Percentiles rank a stretch among this genome's conserved stretches.
phyloP scores from a whole-genome alignment of 2,329 filamentous ascomycete species.

The Penicillium sp. region DNA sequence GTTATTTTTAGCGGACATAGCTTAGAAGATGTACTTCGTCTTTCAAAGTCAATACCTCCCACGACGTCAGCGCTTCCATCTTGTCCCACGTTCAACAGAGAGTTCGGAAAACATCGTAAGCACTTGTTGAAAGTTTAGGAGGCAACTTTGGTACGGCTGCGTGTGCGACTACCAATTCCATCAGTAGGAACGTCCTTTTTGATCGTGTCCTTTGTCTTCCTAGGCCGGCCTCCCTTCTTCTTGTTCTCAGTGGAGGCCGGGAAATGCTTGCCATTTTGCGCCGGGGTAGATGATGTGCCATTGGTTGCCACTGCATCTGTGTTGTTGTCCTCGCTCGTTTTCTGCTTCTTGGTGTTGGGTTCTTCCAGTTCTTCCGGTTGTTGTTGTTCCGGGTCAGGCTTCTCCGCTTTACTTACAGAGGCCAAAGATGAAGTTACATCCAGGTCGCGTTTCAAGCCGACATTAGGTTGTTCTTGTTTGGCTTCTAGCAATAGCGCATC shows the following conservation, averaged over 20 bases:
- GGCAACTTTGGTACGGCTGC: constrained; percentile 42
- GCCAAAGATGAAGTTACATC: constrained; percentile 17
- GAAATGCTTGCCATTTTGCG: constrained; percentile 15
- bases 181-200: constrained; percentile 35
- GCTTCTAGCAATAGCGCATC: constrained; percentile 11
- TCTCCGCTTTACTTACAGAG: constrained; percentile 3
- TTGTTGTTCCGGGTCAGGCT: constrained; percentile 18
- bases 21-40: not conserved
- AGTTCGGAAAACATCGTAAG: not conserved
- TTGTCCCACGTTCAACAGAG: not conserved
- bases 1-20: not conserved
- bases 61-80: constrained; percentile 7
- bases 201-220: constrained; percentile 37
- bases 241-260: constrained; percentile 28
- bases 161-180: constrained; percentile 45
- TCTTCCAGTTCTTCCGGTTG: constrained; percentile 21
- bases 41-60: not conserved
- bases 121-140: constrained; percentile 10
- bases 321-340: constrained; percentile 26
- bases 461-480: constrained; percentile 18
- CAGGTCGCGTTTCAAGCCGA: constrained; percentile 34
- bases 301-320: constrained; percentile 17
- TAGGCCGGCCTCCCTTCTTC: constrained; percentile 37
- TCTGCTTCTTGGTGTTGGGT: constrained; percentile 43
- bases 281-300: constrained; percentile 17